Evolutionary conservation across 345 rosid genomes (phyloP), one percentile per base, ranked within the genome.

Genomic region (Boechera retrofracta): DNA sequence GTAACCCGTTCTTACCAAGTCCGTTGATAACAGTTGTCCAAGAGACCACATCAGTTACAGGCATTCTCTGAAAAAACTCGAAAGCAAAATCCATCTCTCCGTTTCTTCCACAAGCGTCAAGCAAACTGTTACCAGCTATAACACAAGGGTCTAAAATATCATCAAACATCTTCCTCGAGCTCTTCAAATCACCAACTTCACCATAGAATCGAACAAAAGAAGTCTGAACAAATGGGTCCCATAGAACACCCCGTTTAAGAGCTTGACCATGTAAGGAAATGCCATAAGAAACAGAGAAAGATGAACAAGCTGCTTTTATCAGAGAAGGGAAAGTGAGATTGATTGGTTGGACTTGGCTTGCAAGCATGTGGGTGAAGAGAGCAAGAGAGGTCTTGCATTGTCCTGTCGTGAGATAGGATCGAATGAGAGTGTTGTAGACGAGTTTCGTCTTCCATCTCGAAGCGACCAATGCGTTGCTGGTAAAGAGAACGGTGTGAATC

Each of bases 1-100:
- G 88, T 49, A 71, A 70, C 9, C 83, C 83, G 26, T 81, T 87
- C 49, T 48, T 80, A 51, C 74, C 58, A 69, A 88, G 84, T 80
- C 97, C 97, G 49, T 82, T 87, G 42, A 91, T 84, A 74, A 89
- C 81, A 62, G 71, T 88, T 10, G 95, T 88, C 97, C 95, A 91
- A 21, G 95, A 85, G 31, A 91, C 83, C 32, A 88, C 93, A 73
- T 89, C 93, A 21, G 71, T 81, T 44, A 72, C 62, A 48, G 44
- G 47, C 95, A 91, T 89, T 42, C 76, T 65, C 51, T 77, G 45
- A 77, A 91, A 85, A n/a, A 84, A 38, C 52, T 55, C 68, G 42
- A 80, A 64, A 74, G 91, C 93, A 72, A 79, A 85, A 67, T 18
- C 85, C 85, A 86, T 77, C 61, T 76, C 90, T 29, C 87, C 87